Evolutionary conservation across 1,139 yeast species (phyloP), one percentile per base, ranked within the genome.

Genomic region (Geotrichum siamense): DNA sequence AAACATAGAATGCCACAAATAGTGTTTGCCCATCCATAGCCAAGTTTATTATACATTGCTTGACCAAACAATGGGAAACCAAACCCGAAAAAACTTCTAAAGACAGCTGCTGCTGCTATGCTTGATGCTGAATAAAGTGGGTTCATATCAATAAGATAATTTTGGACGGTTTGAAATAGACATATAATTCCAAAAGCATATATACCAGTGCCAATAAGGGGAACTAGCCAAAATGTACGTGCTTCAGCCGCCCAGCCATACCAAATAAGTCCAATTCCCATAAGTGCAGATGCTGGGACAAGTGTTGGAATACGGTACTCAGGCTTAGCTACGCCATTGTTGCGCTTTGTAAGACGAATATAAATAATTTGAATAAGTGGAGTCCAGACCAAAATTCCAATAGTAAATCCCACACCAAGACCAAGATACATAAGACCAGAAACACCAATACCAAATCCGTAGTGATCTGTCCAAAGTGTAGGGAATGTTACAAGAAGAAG

Each of bases 11-110:
- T 63, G 0, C 75, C 84, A 57, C 78, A 75, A 55, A 79, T 57
- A 0, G 82, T 74, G 53, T 76, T 76, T 15, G 82, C 81, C 84
- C 84, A 78, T 5, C 83, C 85, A 51, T 76, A 77, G 23, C 77
- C 75, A 31, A 66, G 53, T 27, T 48, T 48, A 42, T 51, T 49
- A 43, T 62, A 62, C 64, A 61, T 61, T 38, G 56, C 55, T 10
- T 53, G 40, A n/a, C 65, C 67, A 49, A 63, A 60, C 25, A 57
- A 48, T 12, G 65, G 64, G 48, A 77, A 75, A 15, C 71, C 69
- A 53, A 76, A 76, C 1, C 82, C 82, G 54, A 77, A 69, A 39
- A 68, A 58, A 5, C 81, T 75, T 48, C 85, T 60, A 57, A 76
- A 76, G 37, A 78, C 74, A 0, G 82, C 76, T 0, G 79, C 78